Evolutionary conservation across 768 basidiomycete species (phyloP).

Genomic region (Pulveroboletus sp.): DNA sequence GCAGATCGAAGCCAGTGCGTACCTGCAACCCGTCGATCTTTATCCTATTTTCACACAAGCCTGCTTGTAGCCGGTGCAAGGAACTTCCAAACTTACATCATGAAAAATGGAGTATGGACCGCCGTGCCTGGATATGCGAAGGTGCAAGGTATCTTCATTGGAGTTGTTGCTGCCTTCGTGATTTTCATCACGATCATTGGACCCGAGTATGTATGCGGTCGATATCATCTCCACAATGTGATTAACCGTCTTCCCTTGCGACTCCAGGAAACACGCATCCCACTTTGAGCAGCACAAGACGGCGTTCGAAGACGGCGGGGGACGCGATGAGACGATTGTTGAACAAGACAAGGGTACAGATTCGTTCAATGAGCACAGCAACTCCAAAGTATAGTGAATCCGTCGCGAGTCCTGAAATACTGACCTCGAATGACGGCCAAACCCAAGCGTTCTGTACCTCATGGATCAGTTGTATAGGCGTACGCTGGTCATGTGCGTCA

Average conservation of each 20-base stretch:
- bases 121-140: constrained; percentile 63
- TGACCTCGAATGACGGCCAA: background rate
- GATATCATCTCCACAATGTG: background rate
- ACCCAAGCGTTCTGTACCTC: too few species aligned
- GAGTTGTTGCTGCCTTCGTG: constrained; percentile 73
- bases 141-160: constrained; percentile 86
- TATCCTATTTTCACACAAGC: background rate
- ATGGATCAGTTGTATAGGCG: background rate
- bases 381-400: constrained; percentile 4
- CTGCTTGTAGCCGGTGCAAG: constrained; percentile 53
- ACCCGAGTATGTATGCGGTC: constrained; percentile 54
- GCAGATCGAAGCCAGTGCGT: constrained; percentile 72
- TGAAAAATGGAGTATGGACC: constrained; percentile 36
- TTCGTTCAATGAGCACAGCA: constrained; percentile 10
- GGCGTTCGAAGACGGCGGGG: constrained; percentile 75
- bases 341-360: constrained; percentile 14
- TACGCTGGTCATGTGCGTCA: too few species aligned
- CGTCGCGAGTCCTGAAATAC: constrained; percentile 1
- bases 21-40: background rate
- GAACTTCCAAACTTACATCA: constrained; percentile 48
- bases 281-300: constrained; percentile 83
- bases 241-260: too few species aligned
- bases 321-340: constrained; percentile 43
- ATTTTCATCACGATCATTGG: constrained; percentile 75
- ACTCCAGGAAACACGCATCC: constrained; percentile 61